phyloP scores from a whole-genome alignment of 176 grass and related monocot species.

The Carex scoparia region DNA sequence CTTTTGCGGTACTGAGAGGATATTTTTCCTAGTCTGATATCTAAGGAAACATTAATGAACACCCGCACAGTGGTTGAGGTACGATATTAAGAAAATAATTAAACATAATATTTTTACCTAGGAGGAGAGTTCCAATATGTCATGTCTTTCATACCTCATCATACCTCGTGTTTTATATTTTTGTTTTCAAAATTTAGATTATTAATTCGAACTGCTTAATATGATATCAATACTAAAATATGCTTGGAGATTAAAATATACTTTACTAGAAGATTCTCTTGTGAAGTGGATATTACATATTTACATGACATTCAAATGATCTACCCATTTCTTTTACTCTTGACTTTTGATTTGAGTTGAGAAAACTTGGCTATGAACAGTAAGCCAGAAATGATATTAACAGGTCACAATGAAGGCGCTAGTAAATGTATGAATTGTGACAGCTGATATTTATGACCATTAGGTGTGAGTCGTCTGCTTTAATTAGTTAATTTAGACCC shows the following conservation, averaged over 20 bases:
- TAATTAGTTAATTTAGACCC: not conserved
- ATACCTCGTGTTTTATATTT: no score
- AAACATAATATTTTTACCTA: not conserved
- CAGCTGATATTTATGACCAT: constrained; percentile 21
- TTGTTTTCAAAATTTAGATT: no score
- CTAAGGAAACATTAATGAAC: not conserved
- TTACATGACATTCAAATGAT: not conserved
- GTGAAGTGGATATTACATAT: not conserved
- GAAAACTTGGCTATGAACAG: not conserved
- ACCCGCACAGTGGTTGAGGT: no score
- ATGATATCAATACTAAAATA: no score
- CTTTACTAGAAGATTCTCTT: not conserved
- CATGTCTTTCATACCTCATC: no score
- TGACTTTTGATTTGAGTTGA: not conserved
- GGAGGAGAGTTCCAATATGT: no score
- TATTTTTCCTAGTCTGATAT: not conserved
- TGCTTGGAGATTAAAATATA: no score
- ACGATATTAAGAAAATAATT: not conserved
- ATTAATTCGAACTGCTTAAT: no score
- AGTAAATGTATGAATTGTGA: constrained; percentile 9
- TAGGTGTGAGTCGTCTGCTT: constrained; percentile 4
- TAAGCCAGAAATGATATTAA: not conserved
- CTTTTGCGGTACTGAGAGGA: no score
- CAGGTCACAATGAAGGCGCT: not conserved
- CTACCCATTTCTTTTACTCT: not conserved